Percentiles rank a stretch among this genome's conserved stretches.
These are phyloP conservation scores for Pseudonitzschia pungens DNA, from an alignment of 108 stramenopile genomes.

Conservation along the genomic window DNA sequence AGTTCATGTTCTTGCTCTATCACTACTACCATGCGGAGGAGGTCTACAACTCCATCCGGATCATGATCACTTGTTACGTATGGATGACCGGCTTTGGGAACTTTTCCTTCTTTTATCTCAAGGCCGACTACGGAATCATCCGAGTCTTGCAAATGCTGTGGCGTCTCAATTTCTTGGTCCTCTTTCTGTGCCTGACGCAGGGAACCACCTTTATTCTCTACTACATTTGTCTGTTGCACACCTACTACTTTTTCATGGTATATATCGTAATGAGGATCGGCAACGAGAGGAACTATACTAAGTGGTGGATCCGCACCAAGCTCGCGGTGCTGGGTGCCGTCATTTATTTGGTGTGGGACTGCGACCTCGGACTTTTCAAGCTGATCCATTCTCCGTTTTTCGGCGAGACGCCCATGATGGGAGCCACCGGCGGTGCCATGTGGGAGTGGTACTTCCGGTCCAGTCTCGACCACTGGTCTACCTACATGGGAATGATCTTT, in stretches of 20 bases:
- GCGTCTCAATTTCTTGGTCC: conserved; percentile 95
- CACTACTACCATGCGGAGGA: conserved; percentile 96
- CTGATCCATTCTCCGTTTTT: conserved; percentile 79
- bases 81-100: conserved; percentile 99
- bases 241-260: conserved; percentile 96
- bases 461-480: conserved; percentile 94
- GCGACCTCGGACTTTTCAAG: conserved; percentile 72
- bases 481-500: conserved; percentile 96
- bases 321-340: conserved; percentile 71
- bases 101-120: conserved; percentile 94
- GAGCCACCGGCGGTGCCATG: conserved; percentile 78
- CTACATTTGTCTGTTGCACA: conserved; percentile 98
- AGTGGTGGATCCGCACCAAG: conserved; percentile 89
- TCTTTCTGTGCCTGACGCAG: conserved; percentile 88
- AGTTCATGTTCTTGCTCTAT: conserved; percentile 96
- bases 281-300: conserved; percentile 77
- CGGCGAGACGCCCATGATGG: conserved; percentile 67
- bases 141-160: conserved; percentile 97
- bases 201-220: conserved; percentile 97
- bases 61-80: conserved; percentile 98
- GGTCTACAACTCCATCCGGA: conserved; percentile 94
- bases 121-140: conserved; percentile 86
- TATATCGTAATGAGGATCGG: conserved; percentile 87
- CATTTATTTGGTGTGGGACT: conserved; percentile 91
- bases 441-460: conserved; percentile 99